These are phyloP conservation scores for Xylona heveae DNA, from an alignment of 495 filamentous ascomycete genomes.

Conservation along the genomic window DNA sequence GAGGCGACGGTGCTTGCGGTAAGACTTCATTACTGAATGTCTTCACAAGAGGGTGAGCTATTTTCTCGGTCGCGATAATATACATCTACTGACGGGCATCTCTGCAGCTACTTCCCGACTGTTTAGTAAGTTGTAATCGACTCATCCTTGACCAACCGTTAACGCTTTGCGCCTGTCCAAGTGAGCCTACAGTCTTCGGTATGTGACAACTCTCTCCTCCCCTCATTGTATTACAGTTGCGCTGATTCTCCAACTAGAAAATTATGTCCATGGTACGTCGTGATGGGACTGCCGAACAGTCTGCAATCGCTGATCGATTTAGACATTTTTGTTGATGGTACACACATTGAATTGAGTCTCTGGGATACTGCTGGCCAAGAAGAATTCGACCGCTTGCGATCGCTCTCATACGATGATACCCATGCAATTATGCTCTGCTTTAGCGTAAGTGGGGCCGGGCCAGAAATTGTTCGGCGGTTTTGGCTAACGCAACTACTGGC, in stretches of 20 bases:
- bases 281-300: conserved; percentile 5
- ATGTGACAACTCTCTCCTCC: conserved; percentile 11
- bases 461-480: too few species aligned
- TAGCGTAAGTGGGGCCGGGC: conserved; percentile 28
- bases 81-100: conserved; percentile 4
- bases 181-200: conserved; percentile 91
- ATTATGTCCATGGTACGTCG: conserved; percentile 81
- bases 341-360: conserved; percentile 87
- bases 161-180: conserved; percentile 11
- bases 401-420: conserved; percentile 91
- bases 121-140: conserved; percentile 47
- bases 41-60: conserved; percentile 79
- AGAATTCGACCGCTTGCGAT: conserved; percentile 93
- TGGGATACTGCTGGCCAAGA: conserved; percentile 99
- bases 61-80: not conserved
- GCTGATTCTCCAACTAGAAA: conserved; percentile 32
- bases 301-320: conserved; percentile 1
- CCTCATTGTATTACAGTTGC: conserved; percentile 1
- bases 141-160: too few species aligned
- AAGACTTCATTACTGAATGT: conserved; percentile 96
- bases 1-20: conserved; percentile 91
- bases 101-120: conserved; percentile 73
- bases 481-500: not conserved
- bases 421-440: conserved; percentile 98
- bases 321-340: conserved; percentile 96